phyloP scores from a whole-genome alignment of 208 protist genomes.

The Trichomonas vaginalis region DNA sequence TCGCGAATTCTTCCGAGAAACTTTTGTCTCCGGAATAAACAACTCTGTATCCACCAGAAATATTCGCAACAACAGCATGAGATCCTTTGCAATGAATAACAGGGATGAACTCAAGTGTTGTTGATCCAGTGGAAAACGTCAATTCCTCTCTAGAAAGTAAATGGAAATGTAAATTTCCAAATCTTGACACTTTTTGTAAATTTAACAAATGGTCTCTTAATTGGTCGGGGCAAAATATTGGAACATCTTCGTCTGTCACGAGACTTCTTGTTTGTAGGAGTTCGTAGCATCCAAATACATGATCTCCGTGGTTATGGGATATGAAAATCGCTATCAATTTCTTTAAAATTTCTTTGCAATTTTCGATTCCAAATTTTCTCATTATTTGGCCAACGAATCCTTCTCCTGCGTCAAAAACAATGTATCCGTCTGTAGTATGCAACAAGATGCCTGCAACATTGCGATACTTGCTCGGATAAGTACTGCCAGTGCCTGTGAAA shows the following conservation, averaged over 20 bases:
- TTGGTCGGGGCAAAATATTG: background rate
- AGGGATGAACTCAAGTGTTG: background rate
- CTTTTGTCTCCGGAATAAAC: background rate
- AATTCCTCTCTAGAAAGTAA: background rate
- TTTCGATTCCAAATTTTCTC: background rate
- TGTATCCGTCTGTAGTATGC: background rate
- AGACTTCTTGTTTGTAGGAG: background rate
- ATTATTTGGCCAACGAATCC: background rate
- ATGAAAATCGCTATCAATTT: background rate
- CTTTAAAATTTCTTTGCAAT: background rate
- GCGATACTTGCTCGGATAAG: background rate
- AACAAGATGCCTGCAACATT: background rate
- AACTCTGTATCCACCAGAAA: background rate
- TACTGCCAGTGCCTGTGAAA: background rate
- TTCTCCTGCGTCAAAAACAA: background rate
- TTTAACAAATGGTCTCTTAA: background rate
- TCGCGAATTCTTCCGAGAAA: background rate
- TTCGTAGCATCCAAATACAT: background rate
- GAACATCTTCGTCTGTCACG: background rate
- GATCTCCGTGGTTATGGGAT: constrained; percentile 1
- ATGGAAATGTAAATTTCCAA: background rate
- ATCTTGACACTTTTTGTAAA: background rate
- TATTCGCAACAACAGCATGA: background rate
- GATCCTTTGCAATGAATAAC: background rate
- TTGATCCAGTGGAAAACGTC: background rate